A percentile compares a stretch with the other conserved stretches of the same genome.
These are phyloP conservation scores for Cordyceps farinosa DNA, from an alignment of 2,329 filamentous ascomycete species.

Conservation along the genomic window DNA sequence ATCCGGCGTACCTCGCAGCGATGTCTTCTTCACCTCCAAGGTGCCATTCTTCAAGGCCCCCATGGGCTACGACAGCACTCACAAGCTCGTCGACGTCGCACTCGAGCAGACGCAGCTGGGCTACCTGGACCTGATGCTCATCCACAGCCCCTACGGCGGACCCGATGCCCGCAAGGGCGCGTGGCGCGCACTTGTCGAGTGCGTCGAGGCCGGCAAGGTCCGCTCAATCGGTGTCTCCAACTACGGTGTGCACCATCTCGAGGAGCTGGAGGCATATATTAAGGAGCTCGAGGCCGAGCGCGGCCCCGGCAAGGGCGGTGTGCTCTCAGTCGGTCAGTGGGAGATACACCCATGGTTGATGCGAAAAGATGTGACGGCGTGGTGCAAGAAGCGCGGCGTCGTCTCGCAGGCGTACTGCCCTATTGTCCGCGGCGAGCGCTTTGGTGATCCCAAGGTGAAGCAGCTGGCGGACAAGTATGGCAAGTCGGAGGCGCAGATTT, in stretches of 20 bases:
- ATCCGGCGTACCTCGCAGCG: slow-evolving; percentile 40
- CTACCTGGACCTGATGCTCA: slow-evolving; percentile 65
- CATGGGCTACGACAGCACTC: slow-evolving; percentile 59
- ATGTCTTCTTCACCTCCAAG: slow-evolving; percentile 57
- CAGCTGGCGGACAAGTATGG: slow-evolving; percentile 66
- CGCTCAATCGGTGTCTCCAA: slow-evolving; percentile 62
- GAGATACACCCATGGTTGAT: slow-evolving; percentile 88
- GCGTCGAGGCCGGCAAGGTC: slow-evolving; percentile 58
- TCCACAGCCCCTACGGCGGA: slow-evolving; percentile 60
- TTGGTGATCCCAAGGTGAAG: slow-evolving; percentile 63
- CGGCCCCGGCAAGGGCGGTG: slow-evolving; percentile 59
- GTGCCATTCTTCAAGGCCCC: slow-evolving; percentile 40
- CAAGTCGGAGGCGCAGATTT: slow-evolving; percentile 71
- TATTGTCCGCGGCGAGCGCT: slow-evolving; percentile 64
- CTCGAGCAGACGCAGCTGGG: slow-evolving; percentile 58
- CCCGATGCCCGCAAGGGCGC: slow-evolving; percentile 52
- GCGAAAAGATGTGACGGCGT: slow-evolving; percentile 73
- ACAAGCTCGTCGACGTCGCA: slow-evolving; percentile 60
- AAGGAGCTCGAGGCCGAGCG: slow-evolving; percentile 58
- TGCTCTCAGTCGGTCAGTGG: slow-evolving; percentile 80
- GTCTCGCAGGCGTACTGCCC: slow-evolving; percentile 63
- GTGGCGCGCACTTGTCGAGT: slow-evolving; percentile 62
- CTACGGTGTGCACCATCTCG: slow-evolving; percentile 60
- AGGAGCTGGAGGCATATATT: slow-evolving; percentile 58
- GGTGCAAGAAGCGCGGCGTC: slow-evolving; percentile 64